Conservation (phyloP, 306 rosid species). For the Vicia faba region DNA sequence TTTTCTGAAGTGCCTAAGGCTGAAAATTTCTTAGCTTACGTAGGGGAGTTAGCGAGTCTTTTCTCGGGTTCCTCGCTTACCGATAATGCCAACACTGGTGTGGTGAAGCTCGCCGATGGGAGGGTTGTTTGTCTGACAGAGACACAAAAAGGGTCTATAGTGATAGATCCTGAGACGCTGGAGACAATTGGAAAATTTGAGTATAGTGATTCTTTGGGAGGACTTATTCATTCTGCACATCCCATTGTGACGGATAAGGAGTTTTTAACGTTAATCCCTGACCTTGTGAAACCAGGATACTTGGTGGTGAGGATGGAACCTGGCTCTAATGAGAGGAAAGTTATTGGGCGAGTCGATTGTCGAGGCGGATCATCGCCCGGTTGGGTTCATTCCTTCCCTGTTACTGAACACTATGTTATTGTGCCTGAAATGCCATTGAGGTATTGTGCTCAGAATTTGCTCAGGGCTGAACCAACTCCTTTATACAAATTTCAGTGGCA, state of each 20-base stretch:
- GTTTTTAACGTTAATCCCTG: slow-evolving; percentile 77
- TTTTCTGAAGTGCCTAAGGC: slow-evolving; percentile 86
- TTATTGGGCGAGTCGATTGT: slow-evolving; percentile 75
- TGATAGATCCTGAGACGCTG: slow-evolving; percentile 67
- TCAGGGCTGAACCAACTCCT: slow-evolving; percentile 87
- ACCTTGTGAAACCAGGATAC: slow-evolving; percentile 76
- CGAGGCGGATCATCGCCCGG: slow-evolving; percentile 72
- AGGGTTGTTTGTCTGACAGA: slow-evolving; percentile 91
- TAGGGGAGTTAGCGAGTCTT: slow-evolving; percentile 73
- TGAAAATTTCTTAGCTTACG: slow-evolving; percentile 60
- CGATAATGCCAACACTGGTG: slow-evolving; percentile 91
- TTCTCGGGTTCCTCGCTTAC: slow-evolving; percentile 84
- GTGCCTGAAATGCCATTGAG: slow-evolving; percentile 93
- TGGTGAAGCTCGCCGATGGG: slow-evolving; percentile 75
- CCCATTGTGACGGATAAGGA: slow-evolving; percentile 81
- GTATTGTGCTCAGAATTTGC: slow-evolving; percentile 76
- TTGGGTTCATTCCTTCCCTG: slow-evolving; percentile 96
- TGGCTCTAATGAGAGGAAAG: slow-evolving; percentile 71
- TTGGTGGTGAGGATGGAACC: slow-evolving; percentile 75
- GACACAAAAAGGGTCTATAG: slow-evolving; percentile 87
- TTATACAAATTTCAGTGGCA: slow-evolving; percentile 90
- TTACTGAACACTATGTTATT: slow-evolving; percentile 68
- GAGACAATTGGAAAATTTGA: slow-evolving; percentile 73
- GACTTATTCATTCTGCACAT: slow-evolving; percentile 88
- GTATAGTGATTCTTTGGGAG: slow-evolving; percentile 80